Evolutionary conservation across 2,329 filamentous ascomycete genomes (phyloP).

Genomic region (Fusarium sp.): DNA sequence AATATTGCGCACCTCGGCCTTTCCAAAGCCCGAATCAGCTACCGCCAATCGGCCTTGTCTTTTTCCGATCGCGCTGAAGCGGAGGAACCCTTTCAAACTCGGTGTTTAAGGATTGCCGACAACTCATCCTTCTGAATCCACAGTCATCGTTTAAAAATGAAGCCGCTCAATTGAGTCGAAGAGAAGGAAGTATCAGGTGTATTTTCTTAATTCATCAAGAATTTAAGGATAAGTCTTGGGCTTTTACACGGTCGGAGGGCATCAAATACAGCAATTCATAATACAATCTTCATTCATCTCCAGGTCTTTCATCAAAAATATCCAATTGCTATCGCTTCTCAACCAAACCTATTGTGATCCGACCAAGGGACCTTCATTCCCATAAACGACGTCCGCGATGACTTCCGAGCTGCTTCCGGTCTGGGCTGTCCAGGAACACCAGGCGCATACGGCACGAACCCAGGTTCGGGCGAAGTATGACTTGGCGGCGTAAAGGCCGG

Average conservation of each 20-base stretch:
- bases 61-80: neutral
- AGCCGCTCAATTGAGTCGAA: no score
- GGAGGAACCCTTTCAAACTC: neutral
- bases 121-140: neutral
- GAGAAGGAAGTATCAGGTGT: no score
- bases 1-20: slow-evolving; percentile 13
- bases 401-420: slow-evolving; percentile 2
- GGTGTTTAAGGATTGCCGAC: neutral
- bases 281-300: neutral
- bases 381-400: slow-evolving; percentile 25
- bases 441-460: slow-evolving; percentile 5
- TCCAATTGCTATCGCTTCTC: neutral
- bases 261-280: neutral
- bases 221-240: no score
- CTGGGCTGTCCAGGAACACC: neutral
- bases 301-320: no score
- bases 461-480: neutral
- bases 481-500: neutral
- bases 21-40: neutral
- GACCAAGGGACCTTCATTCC: slow-evolving; percentile 34
- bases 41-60: neutral
- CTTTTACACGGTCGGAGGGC: neutral
- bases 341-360: slow-evolving; percentile 2
- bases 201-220: no score
- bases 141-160: neutral